Evolutionary conservation across 192 early-diverging fungal species (phyloP).

Genomic region (Backusella sp.): DNA sequence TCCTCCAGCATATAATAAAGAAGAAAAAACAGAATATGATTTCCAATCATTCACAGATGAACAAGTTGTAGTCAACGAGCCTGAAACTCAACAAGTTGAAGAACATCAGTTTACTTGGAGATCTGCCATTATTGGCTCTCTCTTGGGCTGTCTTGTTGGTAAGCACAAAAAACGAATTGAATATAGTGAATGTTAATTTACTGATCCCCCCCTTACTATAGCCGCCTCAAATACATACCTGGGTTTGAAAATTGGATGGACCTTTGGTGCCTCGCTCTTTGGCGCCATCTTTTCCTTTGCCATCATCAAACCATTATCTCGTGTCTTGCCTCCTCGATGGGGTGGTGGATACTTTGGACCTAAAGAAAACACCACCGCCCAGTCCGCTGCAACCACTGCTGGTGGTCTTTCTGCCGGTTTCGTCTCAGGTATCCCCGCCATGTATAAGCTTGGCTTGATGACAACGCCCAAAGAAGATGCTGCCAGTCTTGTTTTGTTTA

Average conservation of each 20-base stretch:
- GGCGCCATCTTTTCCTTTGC: conserved; percentile 60
- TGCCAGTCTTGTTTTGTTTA: conserved; percentile 51
- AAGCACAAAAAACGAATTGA: neutral
- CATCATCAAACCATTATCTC: conserved; percentile 56
- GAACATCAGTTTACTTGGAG: conserved; percentile 46
- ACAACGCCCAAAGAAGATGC: conserved; percentile 47
- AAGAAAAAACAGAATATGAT: conserved; percentile 17
- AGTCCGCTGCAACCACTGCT: conserved; percentile 68
- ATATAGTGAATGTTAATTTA: neutral
- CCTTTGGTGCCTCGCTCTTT: conserved; percentile 54
- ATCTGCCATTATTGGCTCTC: conserved; percentile 56
- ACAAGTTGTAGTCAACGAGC: conserved; percentile 10
- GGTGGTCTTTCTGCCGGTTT: conserved; percentile 63
- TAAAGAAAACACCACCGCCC: conserved; percentile 66
- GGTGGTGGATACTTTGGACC: conserved; percentile 63
- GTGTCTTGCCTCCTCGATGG: conserved; percentile 24
- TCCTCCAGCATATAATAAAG: conserved; percentile 2
- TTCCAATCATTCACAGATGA: conserved; percentile 10
- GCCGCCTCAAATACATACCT: conserved; percentile 71
- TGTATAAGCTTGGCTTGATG: conserved; percentile 65
- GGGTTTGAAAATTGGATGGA: conserved; percentile 64
- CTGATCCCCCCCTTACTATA: neutral
- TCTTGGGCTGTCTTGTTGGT: conserved; percentile 59
- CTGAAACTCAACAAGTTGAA: conserved; percentile 9
- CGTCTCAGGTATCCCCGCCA: conserved; percentile 66